phyloP scores from a whole-genome alignment of 495 filamentous ascomycete species.

The Jackrogersella minutella region DNA sequence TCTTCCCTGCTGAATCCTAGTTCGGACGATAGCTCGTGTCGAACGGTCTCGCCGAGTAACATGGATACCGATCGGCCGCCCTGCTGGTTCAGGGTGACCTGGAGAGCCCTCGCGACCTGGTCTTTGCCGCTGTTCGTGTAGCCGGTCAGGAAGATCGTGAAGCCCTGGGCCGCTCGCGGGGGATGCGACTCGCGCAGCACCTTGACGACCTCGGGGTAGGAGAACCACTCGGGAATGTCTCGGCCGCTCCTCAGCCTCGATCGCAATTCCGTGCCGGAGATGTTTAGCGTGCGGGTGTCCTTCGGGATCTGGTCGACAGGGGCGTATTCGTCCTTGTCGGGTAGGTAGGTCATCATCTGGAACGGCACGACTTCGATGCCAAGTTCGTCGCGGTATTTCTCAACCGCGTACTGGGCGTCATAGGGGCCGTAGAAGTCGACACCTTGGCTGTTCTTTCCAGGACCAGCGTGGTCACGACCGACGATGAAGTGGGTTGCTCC shows the following conservation, averaged over 20 bases:
- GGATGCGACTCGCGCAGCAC: conserved; percentile 96
- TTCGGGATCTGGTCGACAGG: conserved; percentile 87
- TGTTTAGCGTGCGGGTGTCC: conserved; percentile 91
- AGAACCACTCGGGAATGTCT: conserved; percentile 99
- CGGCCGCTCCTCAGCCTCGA: conserved; percentile 85
- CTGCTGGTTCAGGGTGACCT: conserved; percentile 98
- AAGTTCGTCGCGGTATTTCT: conserved; percentile 95
- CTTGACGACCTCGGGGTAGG: conserved; percentile 97
- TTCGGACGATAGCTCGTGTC: conserved; percentile 90
- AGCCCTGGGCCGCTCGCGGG: conserved; percentile 86
- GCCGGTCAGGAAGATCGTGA: conserved; percentile 97
- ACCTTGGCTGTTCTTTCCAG: conserved; percentile 95
- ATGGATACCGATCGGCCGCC: conserved; percentile 93
- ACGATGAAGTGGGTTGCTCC: conserved; percentile 99
- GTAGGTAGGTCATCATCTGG: conserved; percentile 99
- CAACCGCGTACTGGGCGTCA: conserved; percentile 96
- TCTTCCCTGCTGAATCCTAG: conserved; percentile 94
- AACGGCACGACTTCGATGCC: conserved; percentile 99
- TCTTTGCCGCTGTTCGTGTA: conserved; percentile 98
- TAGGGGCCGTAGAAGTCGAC: conserved; percentile 98
- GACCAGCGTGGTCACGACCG: conserved; percentile 95
- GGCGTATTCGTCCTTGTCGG: conserved; percentile 94
- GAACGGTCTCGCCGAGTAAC: conserved; percentile 93
- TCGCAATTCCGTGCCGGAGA: conserved; percentile 95
- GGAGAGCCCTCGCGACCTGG: conserved; percentile 90